phyloP scores from a whole-genome alignment of 1,284 basidiomycete genomes.

The Apiotrichum veenhuisii region DNA sequence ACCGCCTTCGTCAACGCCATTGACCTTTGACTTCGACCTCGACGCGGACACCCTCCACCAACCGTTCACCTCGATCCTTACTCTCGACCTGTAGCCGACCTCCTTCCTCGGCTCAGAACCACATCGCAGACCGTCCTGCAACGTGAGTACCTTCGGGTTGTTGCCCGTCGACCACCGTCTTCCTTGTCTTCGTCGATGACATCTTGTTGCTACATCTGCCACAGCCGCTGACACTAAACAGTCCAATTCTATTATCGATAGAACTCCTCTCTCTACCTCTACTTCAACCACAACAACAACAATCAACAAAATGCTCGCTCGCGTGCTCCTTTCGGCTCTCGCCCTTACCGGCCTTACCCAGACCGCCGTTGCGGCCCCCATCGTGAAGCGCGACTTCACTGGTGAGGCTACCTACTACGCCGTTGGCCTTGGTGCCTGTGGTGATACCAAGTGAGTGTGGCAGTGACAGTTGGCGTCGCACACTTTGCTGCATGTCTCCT shows the following conservation, averaged over 20 bases:
- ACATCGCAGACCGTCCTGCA: not conserved
- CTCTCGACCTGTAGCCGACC: not conserved
- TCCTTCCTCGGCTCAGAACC: not conserved
- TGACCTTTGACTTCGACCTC: not conserved
- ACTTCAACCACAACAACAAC: constrained; percentile 1
- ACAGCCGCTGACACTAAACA: not conserved
- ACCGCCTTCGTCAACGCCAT: not conserved
- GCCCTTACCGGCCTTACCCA: constrained; percentile 1
- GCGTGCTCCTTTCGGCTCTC: not conserved
- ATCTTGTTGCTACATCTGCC: not conserved
- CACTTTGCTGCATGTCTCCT: not conserved
- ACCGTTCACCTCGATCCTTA: too few relatives aligned
- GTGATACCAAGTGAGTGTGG: not conserved
- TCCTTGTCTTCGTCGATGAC: not conserved
- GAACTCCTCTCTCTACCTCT: not conserved
- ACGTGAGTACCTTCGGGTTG: not conserved
- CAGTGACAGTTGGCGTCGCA: not conserved
- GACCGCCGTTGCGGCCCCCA: constrained; percentile 3
- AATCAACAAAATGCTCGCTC: constrained; percentile 1
- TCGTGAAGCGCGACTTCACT: constrained; percentile 15
- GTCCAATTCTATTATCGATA: constrained; percentile 4
- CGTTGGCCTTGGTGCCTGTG: constrained; percentile 6
- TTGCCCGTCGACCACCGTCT: not conserved
- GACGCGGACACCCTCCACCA: not conserved
- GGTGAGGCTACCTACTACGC: constrained; percentile 26